Percentiles rank a stretch among this genome's conserved stretches.
phyloP scores from a whole-genome alignment of 2,329 filamentous ascomycete genomes.

The Xylariaceae sp. region DNA sequence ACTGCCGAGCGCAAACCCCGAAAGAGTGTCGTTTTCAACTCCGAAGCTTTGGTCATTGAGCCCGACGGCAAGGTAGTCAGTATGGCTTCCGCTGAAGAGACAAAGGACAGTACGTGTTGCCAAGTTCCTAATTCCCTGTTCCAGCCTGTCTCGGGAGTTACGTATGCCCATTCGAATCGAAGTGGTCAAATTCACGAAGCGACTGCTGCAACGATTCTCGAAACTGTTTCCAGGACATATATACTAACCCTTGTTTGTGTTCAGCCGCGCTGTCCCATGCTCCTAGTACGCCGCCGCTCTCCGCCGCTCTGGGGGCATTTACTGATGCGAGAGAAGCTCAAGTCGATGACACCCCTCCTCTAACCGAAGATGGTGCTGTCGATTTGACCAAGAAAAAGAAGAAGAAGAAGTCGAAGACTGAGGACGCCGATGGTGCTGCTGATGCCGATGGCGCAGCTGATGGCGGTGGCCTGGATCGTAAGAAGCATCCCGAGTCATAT shows the following conservation, averaged over 20 bases:
- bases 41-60: constrained; percentile 85
- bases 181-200: background rate
- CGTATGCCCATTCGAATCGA: background rate
- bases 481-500: background rate
- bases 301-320: constrained; percentile 58
- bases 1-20: constrained; percentile 69
- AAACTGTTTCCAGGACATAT: background rate
- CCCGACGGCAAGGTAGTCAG: constrained; percentile 83
- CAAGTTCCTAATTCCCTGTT: background rate
- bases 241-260: background rate
- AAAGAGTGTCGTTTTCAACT: constrained; percentile 93
- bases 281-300: constrained; percentile 64
- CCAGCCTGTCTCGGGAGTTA: background rate
- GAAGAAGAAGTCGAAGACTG: constrained; percentile 62
- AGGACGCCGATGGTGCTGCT: constrained; percentile 54
- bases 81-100: constrained; percentile 71
- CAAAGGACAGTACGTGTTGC: constrained; percentile 60
- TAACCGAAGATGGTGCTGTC: constrained; percentile 60
- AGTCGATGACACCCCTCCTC: constrained; percentile 38
- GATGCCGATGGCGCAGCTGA: constrained; percentile 59
- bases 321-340: constrained; percentile 52
- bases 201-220: background rate
- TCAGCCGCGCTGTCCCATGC: constrained; percentile 74
- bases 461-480: constrained; percentile 56
- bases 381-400: constrained; percentile 76